Conservation (phyloP, 306 rosid species). For the Betula pendula region DNA sequence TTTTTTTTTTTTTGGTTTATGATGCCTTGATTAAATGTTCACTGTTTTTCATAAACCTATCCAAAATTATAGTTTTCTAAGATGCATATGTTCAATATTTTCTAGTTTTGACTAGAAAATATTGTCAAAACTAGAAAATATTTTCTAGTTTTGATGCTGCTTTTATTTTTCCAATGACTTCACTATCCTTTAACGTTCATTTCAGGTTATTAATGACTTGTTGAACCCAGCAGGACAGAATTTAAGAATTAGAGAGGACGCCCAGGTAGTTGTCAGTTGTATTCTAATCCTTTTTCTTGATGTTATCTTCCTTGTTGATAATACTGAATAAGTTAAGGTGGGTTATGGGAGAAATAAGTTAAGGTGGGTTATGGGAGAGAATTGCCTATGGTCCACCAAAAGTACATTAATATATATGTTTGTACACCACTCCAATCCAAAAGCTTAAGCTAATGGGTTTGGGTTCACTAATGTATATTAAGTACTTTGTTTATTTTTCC, state of each 20-base stretch:
- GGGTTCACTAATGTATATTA: no score
- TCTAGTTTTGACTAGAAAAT: no score
- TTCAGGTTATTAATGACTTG: slow-evolving; percentile 95
- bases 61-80: not conserved
- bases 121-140: no score
- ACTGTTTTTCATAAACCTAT: slow-evolving; percentile 14
- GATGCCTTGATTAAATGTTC: slow-evolving; percentile 21
- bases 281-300: slow-evolving; percentile 28
- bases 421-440: no score
- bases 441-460: no score
- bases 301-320: slow-evolving; percentile 18
- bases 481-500: no score
- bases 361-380: not conserved
- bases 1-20: slow-evolving; percentile 7
- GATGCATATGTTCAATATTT: slow-evolving; percentile 24
- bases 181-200: slow-evolving; percentile 28
- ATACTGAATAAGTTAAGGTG: not conserved
- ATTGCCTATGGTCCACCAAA: no score
- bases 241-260: slow-evolving; percentile 94
- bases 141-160: no score
- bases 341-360: not conserved
- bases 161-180: slow-evolving; percentile 22
- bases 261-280: slow-evolving; percentile 61
- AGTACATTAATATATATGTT: no score
- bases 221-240: slow-evolving; percentile 98